Percentiles rank a stretch among this genome's conserved stretches.
Evolutionary conservation across 495 filamentous ascomycete genomes (phyloP).

Genomic region (Penicillium lividum): DNA sequence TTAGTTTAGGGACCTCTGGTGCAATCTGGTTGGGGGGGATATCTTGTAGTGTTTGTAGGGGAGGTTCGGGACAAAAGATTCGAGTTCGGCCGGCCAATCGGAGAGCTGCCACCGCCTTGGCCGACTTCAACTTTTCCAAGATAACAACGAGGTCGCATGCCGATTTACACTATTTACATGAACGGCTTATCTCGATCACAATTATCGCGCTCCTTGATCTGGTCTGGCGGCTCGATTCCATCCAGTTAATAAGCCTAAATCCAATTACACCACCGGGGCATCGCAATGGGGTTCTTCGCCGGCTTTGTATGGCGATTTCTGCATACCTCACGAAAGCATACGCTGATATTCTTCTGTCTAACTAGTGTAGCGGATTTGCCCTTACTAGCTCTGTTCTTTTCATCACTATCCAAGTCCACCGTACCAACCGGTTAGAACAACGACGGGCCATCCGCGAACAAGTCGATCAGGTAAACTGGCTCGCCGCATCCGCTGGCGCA

Average conservation of each 20-base stretch:
- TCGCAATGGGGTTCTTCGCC: slow-evolving; percentile 70
- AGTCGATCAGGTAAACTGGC: slow-evolving; percentile 57
- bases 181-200: not conserved
- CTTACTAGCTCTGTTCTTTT: slow-evolving; percentile 82
- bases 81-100: slow-evolving; percentile 44
- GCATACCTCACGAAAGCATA: not conserved
- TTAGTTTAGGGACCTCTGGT: not conserved
- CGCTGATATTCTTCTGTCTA: not conserved
- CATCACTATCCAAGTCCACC: slow-evolving; percentile 74
- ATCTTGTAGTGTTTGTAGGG: slow-evolving; percentile 8
- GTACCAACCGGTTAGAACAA: slow-evolving; percentile 68
- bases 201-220: not conserved
- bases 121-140: slow-evolving; percentile 23
- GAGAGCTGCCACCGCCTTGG: slow-evolving; percentile 35
- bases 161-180: not conserved
- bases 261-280: not conserved
- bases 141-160: not conserved
- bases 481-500: slow-evolving; percentile 49
- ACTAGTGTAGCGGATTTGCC: slow-evolving; percentile 74
- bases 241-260: not conserved
- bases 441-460: slow-evolving; percentile 70
- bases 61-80: slow-evolving; percentile 41
- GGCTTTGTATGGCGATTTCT: slow-evolving; percentile 70
- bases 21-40: not conserved
- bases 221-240: not conserved